phyloP scores from a whole-genome alignment of 1,284 basidiomycete genomes.

The Ceratobasidium sp. region DNA sequence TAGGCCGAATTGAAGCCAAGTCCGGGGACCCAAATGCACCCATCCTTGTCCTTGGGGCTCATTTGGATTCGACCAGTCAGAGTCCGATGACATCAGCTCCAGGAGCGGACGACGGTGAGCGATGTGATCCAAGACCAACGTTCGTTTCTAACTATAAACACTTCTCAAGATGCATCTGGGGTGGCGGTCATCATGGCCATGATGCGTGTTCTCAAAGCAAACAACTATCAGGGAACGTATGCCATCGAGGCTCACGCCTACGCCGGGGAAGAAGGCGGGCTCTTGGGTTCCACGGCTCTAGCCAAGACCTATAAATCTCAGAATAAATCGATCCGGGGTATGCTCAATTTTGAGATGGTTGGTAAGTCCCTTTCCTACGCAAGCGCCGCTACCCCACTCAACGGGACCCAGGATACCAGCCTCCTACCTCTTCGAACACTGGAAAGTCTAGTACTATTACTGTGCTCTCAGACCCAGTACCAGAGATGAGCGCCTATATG shows the following conservation, averaged over 20 bases:
- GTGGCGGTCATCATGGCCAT: slow-evolving; percentile 70
- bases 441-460: slow-evolving; percentile 36
- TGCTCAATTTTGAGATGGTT: slow-evolving; percentile 39
- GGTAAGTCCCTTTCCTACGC: slow-evolving; percentile 12
- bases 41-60: slow-evolving; percentile 65
- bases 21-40: slow-evolving; percentile 51
- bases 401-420: slow-evolving; percentile 30
- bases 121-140: neutral
- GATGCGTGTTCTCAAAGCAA: slow-evolving; percentile 60
- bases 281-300: slow-evolving; percentile 26
- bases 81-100: slow-evolving; percentile 48
- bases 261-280: slow-evolving; percentile 41
- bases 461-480: slow-evolving; percentile 28
- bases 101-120: slow-evolving; percentile 57
- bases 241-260: slow-evolving; percentile 71
- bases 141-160: too few species aligned
- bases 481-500: slow-evolving; percentile 28
- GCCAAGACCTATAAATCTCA: slow-evolving; percentile 28
- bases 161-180: slow-evolving; percentile 74
- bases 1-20: slow-evolving; percentile 56
- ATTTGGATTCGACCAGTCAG: slow-evolving; percentile 51
- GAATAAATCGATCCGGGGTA: slow-evolving; percentile 23
- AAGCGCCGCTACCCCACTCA: too few species aligned
- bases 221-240: slow-evolving; percentile 59
- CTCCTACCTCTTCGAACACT: slow-evolving; percentile 3